Percentiles rank a stretch among this genome's conserved stretches.
These are phyloP conservation scores for Rhododendron ovatum DNA, from an alignment of 148 eudicot species.

Conservation along the genomic window DNA sequence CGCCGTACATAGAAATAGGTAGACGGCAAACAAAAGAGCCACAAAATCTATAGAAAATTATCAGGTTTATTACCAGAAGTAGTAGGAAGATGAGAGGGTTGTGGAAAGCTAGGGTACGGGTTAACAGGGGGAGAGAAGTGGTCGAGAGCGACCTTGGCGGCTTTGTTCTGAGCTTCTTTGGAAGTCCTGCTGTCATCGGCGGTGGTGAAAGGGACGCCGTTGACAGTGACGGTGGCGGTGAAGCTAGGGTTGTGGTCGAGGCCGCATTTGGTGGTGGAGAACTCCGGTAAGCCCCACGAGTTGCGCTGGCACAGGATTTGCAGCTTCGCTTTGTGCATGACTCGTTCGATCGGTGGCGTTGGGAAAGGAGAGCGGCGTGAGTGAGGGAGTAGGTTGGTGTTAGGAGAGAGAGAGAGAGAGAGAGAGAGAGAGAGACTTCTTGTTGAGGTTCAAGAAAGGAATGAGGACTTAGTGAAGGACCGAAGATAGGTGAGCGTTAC, in stretches of 20 bases:
- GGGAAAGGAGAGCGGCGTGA: neutral
- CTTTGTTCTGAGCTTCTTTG: slow-evolving; percentile 67
- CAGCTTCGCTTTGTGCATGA: slow-evolving; percentile 41
- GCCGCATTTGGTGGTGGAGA: slow-evolving; percentile 37
- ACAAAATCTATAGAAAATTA: neutral
- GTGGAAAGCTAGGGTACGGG: neutral
- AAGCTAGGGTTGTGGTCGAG: slow-evolving; percentile 50
- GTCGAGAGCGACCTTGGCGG: slow-evolving; percentile 46
- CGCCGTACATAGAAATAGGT: neutral
- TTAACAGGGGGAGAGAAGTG: slow-evolving; percentile 23
- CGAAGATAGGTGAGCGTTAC: no score
- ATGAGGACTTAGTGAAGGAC: no score
- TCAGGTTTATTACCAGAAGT: neutral
- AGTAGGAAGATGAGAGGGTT: slow-evolving; percentile 5
- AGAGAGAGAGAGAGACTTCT: no score
- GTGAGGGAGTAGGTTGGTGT: no score
- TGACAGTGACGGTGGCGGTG: slow-evolving; percentile 39
- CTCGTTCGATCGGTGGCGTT: neutral
- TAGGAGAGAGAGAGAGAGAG: no score
- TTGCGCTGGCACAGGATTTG: slow-evolving; percentile 43
- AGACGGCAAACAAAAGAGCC: neutral
- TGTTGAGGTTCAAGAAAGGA: no score
- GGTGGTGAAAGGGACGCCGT: slow-evolving; percentile 26
- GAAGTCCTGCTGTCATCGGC: slow-evolving; percentile 24
- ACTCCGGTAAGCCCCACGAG: slow-evolving; percentile 40